These are phyloP conservation scores for Penstemon davidsonii DNA, from an alignment of 257 asterid species.

Conservation along the genomic window DNA sequence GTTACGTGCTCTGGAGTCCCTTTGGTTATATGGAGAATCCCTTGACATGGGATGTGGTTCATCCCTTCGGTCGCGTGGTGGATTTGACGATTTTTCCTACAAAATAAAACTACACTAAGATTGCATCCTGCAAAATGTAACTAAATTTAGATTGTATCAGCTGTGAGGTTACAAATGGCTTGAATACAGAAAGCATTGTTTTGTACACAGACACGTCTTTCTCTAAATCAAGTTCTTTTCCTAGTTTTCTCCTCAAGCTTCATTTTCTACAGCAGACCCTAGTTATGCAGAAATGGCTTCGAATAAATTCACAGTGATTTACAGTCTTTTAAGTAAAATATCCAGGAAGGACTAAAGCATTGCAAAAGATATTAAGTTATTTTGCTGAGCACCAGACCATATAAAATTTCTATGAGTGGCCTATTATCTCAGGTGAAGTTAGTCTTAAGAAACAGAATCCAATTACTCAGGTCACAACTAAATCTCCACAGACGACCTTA, in stretches of 20 bases:
- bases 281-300: neutral
- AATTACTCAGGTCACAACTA: constrained; percentile 2
- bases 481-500: neutral
- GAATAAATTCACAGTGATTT: neutral
- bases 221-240: no score
- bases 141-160: constrained; percentile 34
- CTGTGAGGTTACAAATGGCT: constrained; percentile 19
- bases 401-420: neutral
- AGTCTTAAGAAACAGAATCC: neutral
- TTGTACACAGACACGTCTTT: neutral
- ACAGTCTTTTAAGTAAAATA: neutral
- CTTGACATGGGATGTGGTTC: constrained; percentile 49
- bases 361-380: neutral
- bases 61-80: constrained; percentile 53
- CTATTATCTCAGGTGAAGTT: neutral
- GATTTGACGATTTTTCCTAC: constrained; percentile 76
- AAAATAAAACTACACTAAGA: constrained; percentile 38
- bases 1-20: constrained; percentile 67
- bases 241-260: neutral
- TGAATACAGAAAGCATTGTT: constrained; percentile 11
- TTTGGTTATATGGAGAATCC: constrained; percentile 51
- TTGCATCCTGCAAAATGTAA: constrained; percentile 43
- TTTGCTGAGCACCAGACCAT: constrained; percentile 3
- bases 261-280: constrained; percentile 10
- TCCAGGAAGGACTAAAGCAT: constrained; percentile 3